These are phyloP conservation scores for Calocera viscosa DNA, from an alignment of 768 basidiomycete species.

Conservation along the genomic window DNA sequence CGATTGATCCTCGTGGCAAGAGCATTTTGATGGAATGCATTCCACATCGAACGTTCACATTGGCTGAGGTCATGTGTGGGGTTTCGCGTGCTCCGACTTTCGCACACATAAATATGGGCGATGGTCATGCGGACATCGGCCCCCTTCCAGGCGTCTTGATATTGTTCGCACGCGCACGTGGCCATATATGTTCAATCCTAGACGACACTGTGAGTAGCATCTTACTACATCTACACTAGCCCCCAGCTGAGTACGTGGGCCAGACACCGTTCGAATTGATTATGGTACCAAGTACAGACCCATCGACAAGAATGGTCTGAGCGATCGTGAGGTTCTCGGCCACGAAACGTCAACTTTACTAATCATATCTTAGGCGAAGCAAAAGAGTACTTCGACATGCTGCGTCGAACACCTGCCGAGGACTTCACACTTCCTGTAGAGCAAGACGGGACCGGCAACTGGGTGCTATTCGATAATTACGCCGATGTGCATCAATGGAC, in stretches of 20 bases:
- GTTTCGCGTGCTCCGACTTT: neutral
- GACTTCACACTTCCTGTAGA: neutral
- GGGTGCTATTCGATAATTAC: neutral
- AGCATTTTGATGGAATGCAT: neutral
- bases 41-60: neutral
- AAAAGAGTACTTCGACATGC: neutral
- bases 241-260: neutral
- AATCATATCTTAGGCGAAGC: neutral
- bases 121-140: neutral
- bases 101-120: neutral
- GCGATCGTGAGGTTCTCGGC: neutral
- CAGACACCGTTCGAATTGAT: neutral
- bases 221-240: neutral
- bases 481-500: neutral
- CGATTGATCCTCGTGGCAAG: neutral
- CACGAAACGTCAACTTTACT: neutral
- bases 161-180: no score
- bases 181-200: neutral
- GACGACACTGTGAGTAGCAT: neutral
- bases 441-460: neutral
- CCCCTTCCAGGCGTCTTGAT: neutral
- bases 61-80: constrained; percentile 1
- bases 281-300: neutral
- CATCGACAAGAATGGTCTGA: neutral
- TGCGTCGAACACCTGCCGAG: neutral